Base-by-base conservation (phyloP, 257 asterid genomes). In the Ilex aquifolium region DNA sequence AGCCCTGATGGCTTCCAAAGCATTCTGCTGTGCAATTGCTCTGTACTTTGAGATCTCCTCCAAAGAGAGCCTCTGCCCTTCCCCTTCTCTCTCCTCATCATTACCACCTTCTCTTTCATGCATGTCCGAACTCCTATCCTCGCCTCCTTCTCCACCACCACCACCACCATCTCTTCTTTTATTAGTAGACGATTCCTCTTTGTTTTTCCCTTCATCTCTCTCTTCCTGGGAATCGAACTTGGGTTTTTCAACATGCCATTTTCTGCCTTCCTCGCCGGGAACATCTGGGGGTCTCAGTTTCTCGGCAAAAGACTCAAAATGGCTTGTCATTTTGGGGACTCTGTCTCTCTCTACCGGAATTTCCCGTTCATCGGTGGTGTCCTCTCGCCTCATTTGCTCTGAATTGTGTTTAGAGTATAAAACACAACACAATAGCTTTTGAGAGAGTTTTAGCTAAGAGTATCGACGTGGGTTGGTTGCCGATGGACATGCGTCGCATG, bases 21-120 rank as follows among this genome's bases (percentile, higher is more conserved):
- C 82, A 0, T 80, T 86, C 76, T 86, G 86, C 50, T 88, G 96
- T 6, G 95, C 96, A 3, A 66, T 44, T 27, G 65, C 77, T 66
- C 96, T 80, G 60, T 77, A 36, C 2, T 70, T 69, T 0, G 85
- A 69, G 2, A 83, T 64, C 70, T 88, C 95, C 60, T 88, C 91
- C 69, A 88, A 48, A 0, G 94, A 74, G 1, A 70, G 69, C 31
- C 15, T 62, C 17, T 58, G 70, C 27, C 27, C 27, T 21, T 21
- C 27, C 27, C 27, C 1, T 21, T 21, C 27, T 21, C 27, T 21
- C 27, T 21, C 27, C 27, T 21, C 27, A 21, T 21, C 27, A 21
- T 21, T 21, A 21, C 27, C 27, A 21, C 27, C 27, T 21, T 21
- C 27, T 21, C 27, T 1, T 21, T 21, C 27, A 21, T 21, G 27